Evolutionary conservation across 129 eudicot genomes (phyloP).

Genomic region (Kitagawia praeruptora): DNA sequence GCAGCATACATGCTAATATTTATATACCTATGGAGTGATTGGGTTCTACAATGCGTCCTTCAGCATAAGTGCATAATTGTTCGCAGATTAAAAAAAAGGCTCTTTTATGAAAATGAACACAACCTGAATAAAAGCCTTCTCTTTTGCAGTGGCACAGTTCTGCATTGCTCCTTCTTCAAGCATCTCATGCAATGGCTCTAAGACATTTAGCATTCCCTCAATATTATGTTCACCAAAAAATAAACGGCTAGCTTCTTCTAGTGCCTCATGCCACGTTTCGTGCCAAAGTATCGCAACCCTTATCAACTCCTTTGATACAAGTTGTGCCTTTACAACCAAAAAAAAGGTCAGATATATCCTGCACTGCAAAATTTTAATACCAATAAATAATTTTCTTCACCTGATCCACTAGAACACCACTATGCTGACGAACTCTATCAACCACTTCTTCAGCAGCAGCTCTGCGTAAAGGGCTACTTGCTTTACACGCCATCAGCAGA

Average conservation of each 20-base stretch:
- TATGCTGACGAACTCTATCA: constrained; percentile 87
- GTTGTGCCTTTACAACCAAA: constrained; percentile 72
- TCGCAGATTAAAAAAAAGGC: neutral
- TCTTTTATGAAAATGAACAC: neutral
- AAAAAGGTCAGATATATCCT: constrained; percentile 23
- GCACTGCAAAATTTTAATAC: neutral
- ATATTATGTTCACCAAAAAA: constrained; percentile 94
- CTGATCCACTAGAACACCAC: constrained; percentile 91
- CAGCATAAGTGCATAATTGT: neutral
- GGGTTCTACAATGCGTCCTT: neutral
- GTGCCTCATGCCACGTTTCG: constrained; percentile 97
- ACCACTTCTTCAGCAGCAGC: constrained; percentile 98
- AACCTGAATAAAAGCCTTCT: constrained; percentile 92
- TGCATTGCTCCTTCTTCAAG: constrained; percentile 89
- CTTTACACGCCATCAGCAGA: constrained; percentile 96
- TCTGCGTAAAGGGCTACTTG: constrained; percentile 79
- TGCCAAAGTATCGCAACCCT: constrained; percentile 99
- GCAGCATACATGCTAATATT: neutral
- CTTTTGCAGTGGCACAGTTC: constrained; percentile 69
- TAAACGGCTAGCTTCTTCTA: constrained; percentile 97
- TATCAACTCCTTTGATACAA: constrained; percentile 92
- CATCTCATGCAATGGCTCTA: constrained; percentile 92
- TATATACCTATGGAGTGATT: neutral
- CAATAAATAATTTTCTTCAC: constrained; percentile 28
- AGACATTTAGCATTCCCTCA: constrained; percentile 87